Percentiles rank a stretch among this genome's conserved stretches.
Conservation (phyloP, 345 rosid genomes). For the Populus tremula region DNA sequence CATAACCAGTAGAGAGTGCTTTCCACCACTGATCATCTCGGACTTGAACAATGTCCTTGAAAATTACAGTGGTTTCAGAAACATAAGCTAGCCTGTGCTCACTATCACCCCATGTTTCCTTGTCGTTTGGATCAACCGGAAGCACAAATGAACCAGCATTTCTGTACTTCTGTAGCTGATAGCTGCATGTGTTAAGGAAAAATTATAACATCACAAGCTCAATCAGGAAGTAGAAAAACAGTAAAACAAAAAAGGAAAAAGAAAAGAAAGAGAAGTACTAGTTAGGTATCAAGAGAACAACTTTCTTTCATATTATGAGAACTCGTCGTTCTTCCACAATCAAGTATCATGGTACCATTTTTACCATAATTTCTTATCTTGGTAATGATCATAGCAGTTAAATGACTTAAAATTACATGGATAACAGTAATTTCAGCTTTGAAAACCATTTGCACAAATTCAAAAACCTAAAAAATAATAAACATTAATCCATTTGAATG, state of each 20-base stretch:
- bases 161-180: constrained; percentile 96
- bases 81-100: constrained; percentile 95
- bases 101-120: constrained; percentile 97
- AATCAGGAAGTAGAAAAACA: neutral
- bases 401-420: neutral
- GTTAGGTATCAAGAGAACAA: neutral
- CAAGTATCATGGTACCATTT: neutral
- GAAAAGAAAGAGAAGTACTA: neutral
- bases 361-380: neutral
- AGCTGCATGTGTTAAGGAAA: constrained; percentile 45
- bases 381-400: neutral
- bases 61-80: constrained; percentile 92
- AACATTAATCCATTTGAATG: neutral
- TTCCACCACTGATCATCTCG: constrained; percentile 99
- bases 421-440: neutral
- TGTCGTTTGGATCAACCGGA: constrained; percentile 82
- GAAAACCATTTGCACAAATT: neutral
- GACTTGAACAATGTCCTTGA: constrained; percentile 88
- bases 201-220: constrained; percentile 12
- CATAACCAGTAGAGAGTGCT: constrained; percentile 76
- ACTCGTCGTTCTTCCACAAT: neutral
- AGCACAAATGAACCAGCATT: constrained; percentile 87
- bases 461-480: neutral
- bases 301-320: neutral
- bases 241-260: neutral